Conservation (phyloP, 306 rosid genomes). For the Malus domestica region ASM211411v1 NC_041804.1:12669501-12670000, state of each 20-base stretch:
- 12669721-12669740: slow-evolving; percentile 98
- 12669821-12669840: slow-evolving; percentile 48
- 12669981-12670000: not conserved
- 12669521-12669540: slow-evolving; percentile 55
- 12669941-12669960: slow-evolving; percentile 92
- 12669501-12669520: slow-evolving; percentile 45
- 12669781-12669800: slow-evolving; percentile 88
- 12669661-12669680: slow-evolving; percentile 65
- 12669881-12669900: slow-evolving; percentile 98
- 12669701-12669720: slow-evolving; percentile 73
- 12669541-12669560: slow-evolving; percentile 66
- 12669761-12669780: slow-evolving; percentile 92
- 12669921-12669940: slow-evolving; percentile 87
- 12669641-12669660: slow-evolving; percentile 32
- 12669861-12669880: slow-evolving; percentile 87
- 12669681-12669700: slow-evolving; percentile 64
- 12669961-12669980: slow-evolving; percentile 2
- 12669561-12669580: slow-evolving; percentile 48
- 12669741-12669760: slow-evolving; percentile 92
- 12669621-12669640: slow-evolving; percentile 51
- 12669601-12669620: slow-evolving; percentile 68
- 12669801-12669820: slow-evolving; percentile 84
- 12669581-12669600: slow-evolving; percentile 45
- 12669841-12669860: slow-evolving; percentile 91
- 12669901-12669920: slow-evolving; percentile 90